phyloP scores from a whole-genome alignment of 208 protist species.

The Crithidia mellificae region DNA sequence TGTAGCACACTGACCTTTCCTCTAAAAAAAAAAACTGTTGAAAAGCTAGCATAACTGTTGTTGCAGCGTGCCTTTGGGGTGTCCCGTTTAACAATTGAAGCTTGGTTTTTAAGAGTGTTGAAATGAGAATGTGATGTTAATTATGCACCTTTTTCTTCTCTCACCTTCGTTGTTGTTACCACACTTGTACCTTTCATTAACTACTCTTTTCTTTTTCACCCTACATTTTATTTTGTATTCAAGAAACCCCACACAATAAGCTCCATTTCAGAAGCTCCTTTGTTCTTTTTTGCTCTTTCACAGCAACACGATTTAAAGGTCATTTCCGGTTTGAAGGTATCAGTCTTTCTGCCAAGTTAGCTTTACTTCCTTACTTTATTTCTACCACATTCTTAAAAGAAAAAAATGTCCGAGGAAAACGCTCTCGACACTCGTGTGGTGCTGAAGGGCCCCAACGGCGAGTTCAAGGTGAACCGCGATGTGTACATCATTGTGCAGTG shows the following conservation, averaged over 20 bases:
- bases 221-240: no score
- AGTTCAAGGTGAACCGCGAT: constrained; percentile 36
- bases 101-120: no score
- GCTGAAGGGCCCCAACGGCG: constrained; percentile 38
- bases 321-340: background rate
- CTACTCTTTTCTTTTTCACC: no score
- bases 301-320: background rate
- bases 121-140: no score
- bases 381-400: background rate
- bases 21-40: no score
- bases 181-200: no score
- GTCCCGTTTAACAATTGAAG: no score
- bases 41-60: no score
- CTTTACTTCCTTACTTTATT: background rate
- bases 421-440: constrained; percentile 34
- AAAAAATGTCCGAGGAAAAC: constrained; percentile 19
- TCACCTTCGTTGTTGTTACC: no score
- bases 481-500: constrained; percentile 50
- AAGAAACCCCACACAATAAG: background rate
- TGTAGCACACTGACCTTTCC: no score
- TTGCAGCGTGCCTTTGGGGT: no score
- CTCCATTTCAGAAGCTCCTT: background rate
- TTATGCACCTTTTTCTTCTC: no score
- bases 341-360: constrained; percentile 2
- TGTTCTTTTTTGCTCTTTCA: background rate